Evolutionary conservation across 192 early-diverging fungal genomes (phyloP).

Genomic region (Coemansia sp.): DNA sequence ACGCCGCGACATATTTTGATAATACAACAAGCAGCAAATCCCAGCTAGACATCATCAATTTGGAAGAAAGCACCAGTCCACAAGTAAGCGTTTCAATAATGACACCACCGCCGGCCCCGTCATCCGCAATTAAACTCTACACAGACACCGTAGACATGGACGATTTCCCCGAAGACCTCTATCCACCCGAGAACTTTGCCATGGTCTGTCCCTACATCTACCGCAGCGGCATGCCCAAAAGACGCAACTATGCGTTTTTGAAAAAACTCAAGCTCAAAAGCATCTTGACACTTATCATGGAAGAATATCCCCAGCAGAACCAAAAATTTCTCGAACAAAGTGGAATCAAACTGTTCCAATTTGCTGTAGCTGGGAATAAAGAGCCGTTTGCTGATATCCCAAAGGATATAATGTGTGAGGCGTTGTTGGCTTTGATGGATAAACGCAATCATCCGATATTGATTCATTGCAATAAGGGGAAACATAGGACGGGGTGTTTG

Average conservation of each 20-base stretch:
- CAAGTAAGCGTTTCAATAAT: slow-evolving; percentile 30
- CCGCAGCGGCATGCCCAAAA: slow-evolving; percentile 88
- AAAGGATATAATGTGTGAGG: slow-evolving; percentile 46
- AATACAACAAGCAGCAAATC: background rate
- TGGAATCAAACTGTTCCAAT: slow-evolving; percentile 80
- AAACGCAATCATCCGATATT: slow-evolving; percentile 79
- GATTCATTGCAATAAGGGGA: slow-evolving; percentile 98
- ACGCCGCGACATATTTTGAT: background rate
- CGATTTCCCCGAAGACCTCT: slow-evolving; percentile 56
- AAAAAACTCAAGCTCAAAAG: slow-evolving; percentile 83
- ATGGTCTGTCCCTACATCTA: slow-evolving; percentile 96
- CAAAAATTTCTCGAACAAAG: slow-evolving; percentile 79
- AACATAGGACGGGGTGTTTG: slow-evolving; percentile 96
- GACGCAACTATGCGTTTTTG: slow-evolving; percentile 89
- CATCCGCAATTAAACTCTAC: background rate
- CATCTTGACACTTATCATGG: slow-evolving; percentile 90
- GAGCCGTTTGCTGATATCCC: slow-evolving; percentile 57
- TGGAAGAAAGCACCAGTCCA: slow-evolving; percentile 16
- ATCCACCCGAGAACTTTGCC: slow-evolving; percentile 93
- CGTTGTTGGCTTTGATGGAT: slow-evolving; percentile 47
- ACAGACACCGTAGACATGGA: slow-evolving; percentile 1
- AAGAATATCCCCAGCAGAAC: slow-evolving; percentile 90
- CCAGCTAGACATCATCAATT: background rate
- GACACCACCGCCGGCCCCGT: slow-evolving; percentile 16
- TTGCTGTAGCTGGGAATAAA: slow-evolving; percentile 92